A percentile compares a stretch with the other conserved stretches of the same genome.
Conservation (phyloP, 352 stramenopile species). For the Globisporangium canariense region DNA sequence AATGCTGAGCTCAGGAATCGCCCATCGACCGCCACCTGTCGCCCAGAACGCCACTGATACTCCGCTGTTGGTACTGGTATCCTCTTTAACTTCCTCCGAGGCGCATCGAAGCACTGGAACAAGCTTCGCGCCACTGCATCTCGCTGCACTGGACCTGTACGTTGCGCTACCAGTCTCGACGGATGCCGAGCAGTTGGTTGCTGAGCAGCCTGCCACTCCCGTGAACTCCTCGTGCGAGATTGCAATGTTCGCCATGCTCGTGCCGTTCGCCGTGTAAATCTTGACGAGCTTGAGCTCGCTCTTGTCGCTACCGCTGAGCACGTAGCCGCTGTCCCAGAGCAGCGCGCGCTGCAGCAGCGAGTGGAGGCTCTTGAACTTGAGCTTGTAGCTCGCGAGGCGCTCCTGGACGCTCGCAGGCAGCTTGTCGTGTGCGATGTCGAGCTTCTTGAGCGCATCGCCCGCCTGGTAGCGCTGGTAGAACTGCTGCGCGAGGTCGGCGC, state of each 20-base stretch:
- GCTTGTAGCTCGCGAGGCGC: slow-evolving; percentile 9
- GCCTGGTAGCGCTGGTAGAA: slow-evolving; percentile 26
- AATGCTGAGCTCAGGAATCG: slow-evolving; percentile 22
- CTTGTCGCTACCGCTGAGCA: slow-evolving; percentile 1
- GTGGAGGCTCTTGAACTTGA: slow-evolving; percentile 23
- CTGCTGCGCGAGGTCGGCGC: slow-evolving; percentile 24
- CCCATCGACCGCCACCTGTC: slow-evolving; percentile 18
- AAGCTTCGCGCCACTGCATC: slow-evolving; percentile 24
- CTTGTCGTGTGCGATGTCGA: slow-evolving; percentile 12
- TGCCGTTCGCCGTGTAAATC: slow-evolving; percentile 24
- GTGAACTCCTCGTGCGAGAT: slow-evolving; percentile 21
- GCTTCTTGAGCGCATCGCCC: slow-evolving; percentile 5
- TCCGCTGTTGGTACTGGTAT: background rate
- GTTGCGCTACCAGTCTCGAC: too few species aligned
- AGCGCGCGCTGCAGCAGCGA: slow-evolving; percentile 35
- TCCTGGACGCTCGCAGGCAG: slow-evolving; percentile 11
- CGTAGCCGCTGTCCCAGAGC: slow-evolving; percentile 40
- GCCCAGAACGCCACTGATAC: slow-evolving; percentile 23
- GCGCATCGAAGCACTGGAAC: slow-evolving; percentile 19
- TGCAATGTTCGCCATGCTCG: slow-evolving; percentile 31
- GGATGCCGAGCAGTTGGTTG: slow-evolving; percentile 19
- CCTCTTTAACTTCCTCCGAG: slow-evolving; percentile 9
- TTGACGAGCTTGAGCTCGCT: slow-evolving; percentile 14
- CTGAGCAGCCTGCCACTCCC: slow-evolving; percentile 13
- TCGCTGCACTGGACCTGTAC: slow-evolving; percentile 7